These are phyloP conservation scores for Apostasia ramifera DNA, from an alignment of 106 monocot genomes.

Conservation along the genomic window DNA sequence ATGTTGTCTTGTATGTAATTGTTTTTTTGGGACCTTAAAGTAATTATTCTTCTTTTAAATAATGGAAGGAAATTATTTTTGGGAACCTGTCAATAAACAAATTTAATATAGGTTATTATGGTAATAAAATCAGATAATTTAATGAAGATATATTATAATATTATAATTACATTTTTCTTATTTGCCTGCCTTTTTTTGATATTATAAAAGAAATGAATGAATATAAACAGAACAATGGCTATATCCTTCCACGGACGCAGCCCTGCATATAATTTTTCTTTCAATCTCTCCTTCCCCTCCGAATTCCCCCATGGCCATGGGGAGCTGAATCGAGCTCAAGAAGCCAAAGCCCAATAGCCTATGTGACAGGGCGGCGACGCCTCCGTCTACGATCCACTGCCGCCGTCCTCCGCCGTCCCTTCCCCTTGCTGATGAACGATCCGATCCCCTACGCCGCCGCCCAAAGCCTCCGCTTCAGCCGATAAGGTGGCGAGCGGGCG, in stretches of 20 bases:
- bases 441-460: conserved; percentile 1
- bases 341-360: background rate
- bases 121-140: too few species aligned
- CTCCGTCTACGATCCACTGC: background rate
- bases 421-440: background rate
- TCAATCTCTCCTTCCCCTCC: background rate
- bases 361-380: too few species aligned
- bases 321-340: background rate
- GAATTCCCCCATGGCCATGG: background rate
- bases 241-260: background rate
- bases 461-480: background rate
- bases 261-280: background rate
- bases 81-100: too few species aligned
- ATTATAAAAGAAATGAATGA: too few species aligned
- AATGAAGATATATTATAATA: too few species aligned
- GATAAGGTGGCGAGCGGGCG: conserved; percentile 2
- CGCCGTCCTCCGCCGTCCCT: background rate
- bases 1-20: too few species aligned
- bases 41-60: too few species aligned
- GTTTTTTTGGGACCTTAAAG: too few species aligned
- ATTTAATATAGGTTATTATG: too few species aligned
- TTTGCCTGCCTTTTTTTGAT: too few species aligned
- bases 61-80: too few species aligned
- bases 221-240: background rate
- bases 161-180: too few species aligned